These are phyloP conservation scores for Moesziomyces sp. DNA, from an alignment of 1,284 basidiomycete genomes.

Conservation along the genomic window DNA sequence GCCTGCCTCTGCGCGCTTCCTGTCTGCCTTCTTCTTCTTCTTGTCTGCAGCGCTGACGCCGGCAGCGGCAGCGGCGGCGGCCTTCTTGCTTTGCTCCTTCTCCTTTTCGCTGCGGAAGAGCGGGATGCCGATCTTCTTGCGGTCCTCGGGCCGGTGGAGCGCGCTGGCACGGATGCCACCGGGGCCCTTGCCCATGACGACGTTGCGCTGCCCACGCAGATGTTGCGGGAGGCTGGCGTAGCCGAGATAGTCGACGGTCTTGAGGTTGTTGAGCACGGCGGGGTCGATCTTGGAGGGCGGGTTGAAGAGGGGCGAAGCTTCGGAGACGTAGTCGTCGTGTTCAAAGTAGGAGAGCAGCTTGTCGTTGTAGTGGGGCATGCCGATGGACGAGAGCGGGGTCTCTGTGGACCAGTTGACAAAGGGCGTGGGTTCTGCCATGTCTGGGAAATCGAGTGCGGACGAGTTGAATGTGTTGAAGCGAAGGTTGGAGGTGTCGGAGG, in stretches of 20 bases:
- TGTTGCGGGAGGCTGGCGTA: constrained; percentile 87
- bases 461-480: constrained; percentile 87
- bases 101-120: constrained; percentile 86
- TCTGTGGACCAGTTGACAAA: constrained; percentile 80
- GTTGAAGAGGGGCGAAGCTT: constrained; percentile 71
- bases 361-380: constrained; percentile 85
- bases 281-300: constrained; percentile 81
- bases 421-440: constrained; percentile 77
- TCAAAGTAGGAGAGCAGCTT: constrained; percentile 82
- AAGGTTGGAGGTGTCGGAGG: constrained; percentile 69
- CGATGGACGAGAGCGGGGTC: constrained; percentile 90
- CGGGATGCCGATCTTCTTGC: constrained; percentile 69
- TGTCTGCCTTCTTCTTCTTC: constrained; percentile 46
- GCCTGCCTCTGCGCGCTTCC: constrained; percentile 23
- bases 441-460: constrained; percentile 84
- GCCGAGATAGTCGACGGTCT: constrained; percentile 85
- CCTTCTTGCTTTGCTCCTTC: constrained; percentile 62
- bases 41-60: constrained; percentile 24
- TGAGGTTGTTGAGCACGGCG: constrained; percentile 80
- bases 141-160: constrained; percentile 54
- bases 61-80: constrained; percentile 55
- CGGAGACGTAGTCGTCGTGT: constrained; percentile 53
- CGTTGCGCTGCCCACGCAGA: constrained; percentile 82
- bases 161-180: constrained; percentile 47
- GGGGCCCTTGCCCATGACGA: constrained; percentile 71